phyloP scores from a whole-genome alignment of 192 early-diverging fungal genomes.

The Podila minutissima region DNA sequence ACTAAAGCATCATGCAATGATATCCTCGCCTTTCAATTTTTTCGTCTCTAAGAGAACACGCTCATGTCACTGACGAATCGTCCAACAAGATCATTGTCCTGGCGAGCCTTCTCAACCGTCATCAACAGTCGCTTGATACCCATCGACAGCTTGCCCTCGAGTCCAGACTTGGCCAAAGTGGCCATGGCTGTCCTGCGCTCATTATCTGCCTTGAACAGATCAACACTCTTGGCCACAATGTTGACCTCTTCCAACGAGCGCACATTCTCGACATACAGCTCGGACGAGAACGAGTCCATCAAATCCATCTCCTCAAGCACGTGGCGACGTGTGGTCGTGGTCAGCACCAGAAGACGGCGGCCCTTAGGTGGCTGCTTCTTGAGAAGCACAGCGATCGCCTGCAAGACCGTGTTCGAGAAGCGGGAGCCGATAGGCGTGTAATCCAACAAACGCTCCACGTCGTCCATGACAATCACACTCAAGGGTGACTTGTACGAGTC shows the following conservation, averaged over 20 bases:
- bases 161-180: slow-evolving; percentile 60
- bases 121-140: slow-evolving; percentile 94
- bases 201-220: slow-evolving; percentile 70
- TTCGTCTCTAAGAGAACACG: slow-evolving; percentile 5
- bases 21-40: not conserved
- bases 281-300: slow-evolving; percentile 84
- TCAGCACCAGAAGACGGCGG: slow-evolving; percentile 87
- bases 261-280: slow-evolving; percentile 85
- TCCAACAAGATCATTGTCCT: slow-evolving; percentile 82
- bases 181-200: slow-evolving; percentile 69
- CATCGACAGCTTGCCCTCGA: slow-evolving; percentile 73
- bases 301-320: slow-evolving; percentile 91
- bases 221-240: slow-evolving; percentile 72
- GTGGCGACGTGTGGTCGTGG: slow-evolving; percentile 83
- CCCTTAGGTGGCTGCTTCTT: slow-evolving; percentile 92
- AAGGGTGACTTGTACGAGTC: slow-evolving; percentile 97
- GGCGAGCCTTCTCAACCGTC: slow-evolving; percentile 91
- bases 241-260: slow-evolving; percentile 76
- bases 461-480: slow-evolving; percentile 94
- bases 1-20: no score
- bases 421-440: slow-evolving; percentile 96
- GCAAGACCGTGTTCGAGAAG: slow-evolving; percentile 93
- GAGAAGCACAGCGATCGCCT: slow-evolving; percentile 92
- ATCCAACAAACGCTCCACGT: slow-evolving; percentile 91
- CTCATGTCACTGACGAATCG: slow-evolving; percentile 75